These are phyloP conservation scores for Onygenales sp. DNA, from an alignment of 2,329 filamentous ascomycete species.

Conservation along the genomic window DNA sequence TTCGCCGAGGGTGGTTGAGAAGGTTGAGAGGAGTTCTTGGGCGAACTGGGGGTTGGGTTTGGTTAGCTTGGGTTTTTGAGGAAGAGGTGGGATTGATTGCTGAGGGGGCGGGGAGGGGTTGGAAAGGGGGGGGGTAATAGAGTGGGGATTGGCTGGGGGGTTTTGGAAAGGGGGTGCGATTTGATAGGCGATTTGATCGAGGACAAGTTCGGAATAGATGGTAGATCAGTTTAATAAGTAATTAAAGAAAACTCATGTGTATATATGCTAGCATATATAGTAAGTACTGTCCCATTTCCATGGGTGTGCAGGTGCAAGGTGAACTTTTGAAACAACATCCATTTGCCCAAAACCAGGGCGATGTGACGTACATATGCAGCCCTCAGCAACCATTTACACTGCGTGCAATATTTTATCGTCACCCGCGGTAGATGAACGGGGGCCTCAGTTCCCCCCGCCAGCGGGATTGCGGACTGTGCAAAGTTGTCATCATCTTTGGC, in stretches of 20 bases:
- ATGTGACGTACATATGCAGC: slow-evolving; percentile 67
- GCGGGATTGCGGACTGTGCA: slow-evolving; percentile 1
- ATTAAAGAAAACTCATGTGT: no score
- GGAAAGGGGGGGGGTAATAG: not conserved
- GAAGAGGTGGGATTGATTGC: not conserved
- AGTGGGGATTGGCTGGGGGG: no score
- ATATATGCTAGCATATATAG: no score
- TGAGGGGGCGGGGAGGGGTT: not conserved
- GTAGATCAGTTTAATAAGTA: no score
- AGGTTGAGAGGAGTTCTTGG: slow-evolving; percentile 92
- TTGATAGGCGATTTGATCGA: no score
- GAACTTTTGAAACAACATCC: no score
- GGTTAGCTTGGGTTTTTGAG: not conserved
- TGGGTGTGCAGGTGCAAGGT: no score
- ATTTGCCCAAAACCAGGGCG: not conserved
- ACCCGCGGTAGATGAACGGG: slow-evolving; percentile 55
- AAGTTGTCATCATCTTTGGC: not conserved
- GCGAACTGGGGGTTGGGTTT: slow-evolving; percentile 53
- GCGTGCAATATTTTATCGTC: slow-evolving; percentile 85
- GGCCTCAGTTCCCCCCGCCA: slow-evolving; percentile 8
- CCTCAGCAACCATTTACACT: slow-evolving; percentile 85
- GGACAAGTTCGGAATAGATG: no score
- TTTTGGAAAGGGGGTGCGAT: no score
- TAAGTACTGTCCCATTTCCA: no score
- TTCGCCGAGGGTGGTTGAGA: slow-evolving; percentile 73